phyloP scores from a whole-genome alignment of 139 green algal genomes.

The Chlamydomonas sphaeroides region DNA sequence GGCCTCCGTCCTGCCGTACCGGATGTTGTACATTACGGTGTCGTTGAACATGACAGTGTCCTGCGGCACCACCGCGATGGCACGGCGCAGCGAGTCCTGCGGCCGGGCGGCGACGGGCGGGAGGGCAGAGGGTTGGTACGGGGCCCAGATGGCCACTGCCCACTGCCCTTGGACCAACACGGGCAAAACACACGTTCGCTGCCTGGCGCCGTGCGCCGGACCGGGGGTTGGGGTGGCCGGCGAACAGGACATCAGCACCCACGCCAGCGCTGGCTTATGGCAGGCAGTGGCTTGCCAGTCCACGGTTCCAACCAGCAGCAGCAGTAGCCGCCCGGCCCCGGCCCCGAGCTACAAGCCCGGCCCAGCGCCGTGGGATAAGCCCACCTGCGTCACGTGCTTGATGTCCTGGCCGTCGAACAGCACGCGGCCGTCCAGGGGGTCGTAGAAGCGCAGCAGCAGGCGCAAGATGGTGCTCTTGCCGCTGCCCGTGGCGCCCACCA shows the following conservation, averaged over 20 bases:
- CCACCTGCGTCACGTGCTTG: constrained; percentile 73
- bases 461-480: constrained; percentile 90
- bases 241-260: too few relatives aligned
- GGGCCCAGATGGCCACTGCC: not conserved
- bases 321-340: too few relatives aligned
- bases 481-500: constrained; percentile 85
- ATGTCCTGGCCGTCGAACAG: constrained; percentile 84
- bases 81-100: constrained; percentile 55
- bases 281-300: too few relatives aligned
- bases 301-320: too few relatives aligned
- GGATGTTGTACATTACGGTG: constrained; percentile 91
- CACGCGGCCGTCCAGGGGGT: constrained; percentile 76
- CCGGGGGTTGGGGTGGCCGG: too few relatives aligned
- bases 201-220: too few relatives aligned
- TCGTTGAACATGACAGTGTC: constrained; percentile 94
- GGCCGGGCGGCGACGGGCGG: not conserved
- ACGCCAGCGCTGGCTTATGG: too few relatives aligned
- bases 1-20: constrained; percentile 72
- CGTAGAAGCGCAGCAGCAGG: constrained; percentile 91
- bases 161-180: not conserved
- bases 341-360: too few relatives aligned
- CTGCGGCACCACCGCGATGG: constrained; percentile 74
- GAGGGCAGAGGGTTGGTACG: not conserved
- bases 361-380: too few relatives aligned
- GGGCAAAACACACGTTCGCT: too few relatives aligned